Base-by-base conservation (phyloP, 176 grass and related monocot genomes). In the Poa annua region DNA sequence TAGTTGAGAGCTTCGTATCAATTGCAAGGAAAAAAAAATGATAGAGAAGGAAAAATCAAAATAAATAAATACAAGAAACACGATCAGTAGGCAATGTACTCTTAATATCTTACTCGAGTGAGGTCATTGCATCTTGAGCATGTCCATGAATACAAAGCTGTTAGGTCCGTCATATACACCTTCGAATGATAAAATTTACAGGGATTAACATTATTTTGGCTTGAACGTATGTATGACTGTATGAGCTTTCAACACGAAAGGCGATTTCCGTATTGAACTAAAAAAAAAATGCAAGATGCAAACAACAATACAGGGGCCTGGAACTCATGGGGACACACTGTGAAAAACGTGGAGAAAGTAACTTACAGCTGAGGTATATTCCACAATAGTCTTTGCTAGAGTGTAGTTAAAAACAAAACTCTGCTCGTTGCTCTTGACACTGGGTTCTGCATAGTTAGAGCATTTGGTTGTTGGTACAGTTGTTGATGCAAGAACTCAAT, bases 351-450 rank as follows among this genome's bases (percentile, higher is more conserved):
- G 15, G 38, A 20, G 6, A 42, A 52, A 71, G 60, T 53, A 85
- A 86, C 90, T 95, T 95, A 98, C 96, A 90, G 96, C 96, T 75
- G 96, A 91, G 59, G 96, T 90, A 82, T 95, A 98, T 86, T 98
- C 92, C 20, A 90, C 92, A 19, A 98, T 83, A 90, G 84, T 86
- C 65, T 84, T 90, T 39, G 96, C 92, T 33, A 95, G 80, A 44
- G 96, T 95, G 70, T 95, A 70, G 55, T 98, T 95, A 48, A 92
- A 98, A 79, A 81, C 79, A 85, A 83, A 47, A 38, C 3, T 49
- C 45, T 86, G 56, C 39, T 82, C 83, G 74, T 66, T 72, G 29
- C 77, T 82, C 80, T 78, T 79, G 36, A 88, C 35, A 74, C 55
- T 59, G 48, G 75, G 70, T 91, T 86, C 96, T 95, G 86, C 78